These are phyloP conservation scores for Podaxis mareebaensis DNA, from an alignment of 768 basidiomycete species.

Conservation along the genomic window DNA sequence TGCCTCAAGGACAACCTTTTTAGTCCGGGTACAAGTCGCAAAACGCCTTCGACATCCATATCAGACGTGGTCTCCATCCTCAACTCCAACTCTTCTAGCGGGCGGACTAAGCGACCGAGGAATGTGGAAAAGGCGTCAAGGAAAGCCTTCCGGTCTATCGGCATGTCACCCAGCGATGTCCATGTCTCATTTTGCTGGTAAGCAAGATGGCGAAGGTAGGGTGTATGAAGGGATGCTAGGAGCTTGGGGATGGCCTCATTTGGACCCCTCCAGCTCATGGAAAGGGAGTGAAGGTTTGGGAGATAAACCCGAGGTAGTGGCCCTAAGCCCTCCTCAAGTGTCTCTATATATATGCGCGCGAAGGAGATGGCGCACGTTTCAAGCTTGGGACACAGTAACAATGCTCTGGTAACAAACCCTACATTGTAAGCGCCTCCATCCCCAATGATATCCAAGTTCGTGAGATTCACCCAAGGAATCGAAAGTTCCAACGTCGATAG, in stretches of 20 bases:
- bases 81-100: slow-evolving; percentile 3
- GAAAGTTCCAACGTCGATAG: background rate
- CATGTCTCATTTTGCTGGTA: background rate
- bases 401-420: background rate
- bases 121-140: background rate
- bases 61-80: background rate
- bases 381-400: background rate
- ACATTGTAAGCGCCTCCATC: background rate
- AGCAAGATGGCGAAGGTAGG: background rate
- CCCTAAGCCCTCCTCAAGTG: too few relatives aligned
- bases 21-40: background rate
- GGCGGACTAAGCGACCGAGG: background rate
- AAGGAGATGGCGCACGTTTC: too few relatives aligned
- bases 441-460: background rate
- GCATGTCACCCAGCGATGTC: too few relatives aligned
- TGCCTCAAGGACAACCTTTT: background rate
- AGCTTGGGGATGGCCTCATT: background rate
- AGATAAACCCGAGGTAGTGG: too few relatives aligned
- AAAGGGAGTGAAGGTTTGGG: background rate
- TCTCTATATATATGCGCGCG: too few relatives aligned
- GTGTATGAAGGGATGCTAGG: background rate
- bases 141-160: background rate
- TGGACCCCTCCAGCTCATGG: background rate
- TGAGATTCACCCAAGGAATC: background rate
- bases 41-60: background rate